Conservation (phyloP, 2,329 filamentous ascomycete genomes). For the Clonostachys solani region DNA sequence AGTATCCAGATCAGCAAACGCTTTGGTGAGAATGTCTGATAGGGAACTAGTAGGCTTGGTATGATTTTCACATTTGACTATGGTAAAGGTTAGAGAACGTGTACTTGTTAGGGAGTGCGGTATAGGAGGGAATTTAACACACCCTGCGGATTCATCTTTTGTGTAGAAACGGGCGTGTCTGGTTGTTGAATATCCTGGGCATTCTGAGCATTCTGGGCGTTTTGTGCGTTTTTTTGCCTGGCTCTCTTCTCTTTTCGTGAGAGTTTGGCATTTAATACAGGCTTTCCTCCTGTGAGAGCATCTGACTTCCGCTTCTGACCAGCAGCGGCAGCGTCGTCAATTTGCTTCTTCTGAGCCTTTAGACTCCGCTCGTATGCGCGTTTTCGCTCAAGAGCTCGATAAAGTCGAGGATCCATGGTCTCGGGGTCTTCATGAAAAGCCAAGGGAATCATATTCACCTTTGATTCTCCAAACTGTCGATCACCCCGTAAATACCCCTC, state of each 20-base stretch:
- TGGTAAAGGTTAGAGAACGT: background rate
- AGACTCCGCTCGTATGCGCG: constrained; percentile 55
- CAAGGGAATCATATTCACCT: constrained; percentile 55
- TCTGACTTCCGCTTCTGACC: constrained; percentile 31
- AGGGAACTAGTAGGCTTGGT: constrained; percentile 27
- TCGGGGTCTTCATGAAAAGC: constrained; percentile 31
- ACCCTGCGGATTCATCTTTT: background rate
- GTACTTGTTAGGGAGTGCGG: constrained; percentile 2
- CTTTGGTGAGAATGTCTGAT: constrained; percentile 31
- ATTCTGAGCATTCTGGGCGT: constrained; percentile 13
- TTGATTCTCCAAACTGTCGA: constrained; percentile 21
- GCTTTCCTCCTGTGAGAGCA: no score
- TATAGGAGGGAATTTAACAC: background rate
- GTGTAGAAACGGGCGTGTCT: background rate
- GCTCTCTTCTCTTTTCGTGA: constrained; percentile 4
- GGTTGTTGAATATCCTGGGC: background rate
- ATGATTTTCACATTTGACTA: constrained; percentile 42
- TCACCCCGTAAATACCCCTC: constrained; percentile 73
- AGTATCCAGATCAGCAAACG: constrained; percentile 35
- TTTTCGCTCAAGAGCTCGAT: constrained; percentile 59
- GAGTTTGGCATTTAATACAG: constrained; percentile 15
- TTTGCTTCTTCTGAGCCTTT: constrained; percentile 29
- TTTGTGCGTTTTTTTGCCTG: constrained; percentile 14
- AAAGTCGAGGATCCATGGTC: constrained; percentile 40
- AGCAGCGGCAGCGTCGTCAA: constrained; percentile 26